phyloP scores from a whole-genome alignment of 495 filamentous ascomycete genomes.

The Neurospora sp. region DNA sequence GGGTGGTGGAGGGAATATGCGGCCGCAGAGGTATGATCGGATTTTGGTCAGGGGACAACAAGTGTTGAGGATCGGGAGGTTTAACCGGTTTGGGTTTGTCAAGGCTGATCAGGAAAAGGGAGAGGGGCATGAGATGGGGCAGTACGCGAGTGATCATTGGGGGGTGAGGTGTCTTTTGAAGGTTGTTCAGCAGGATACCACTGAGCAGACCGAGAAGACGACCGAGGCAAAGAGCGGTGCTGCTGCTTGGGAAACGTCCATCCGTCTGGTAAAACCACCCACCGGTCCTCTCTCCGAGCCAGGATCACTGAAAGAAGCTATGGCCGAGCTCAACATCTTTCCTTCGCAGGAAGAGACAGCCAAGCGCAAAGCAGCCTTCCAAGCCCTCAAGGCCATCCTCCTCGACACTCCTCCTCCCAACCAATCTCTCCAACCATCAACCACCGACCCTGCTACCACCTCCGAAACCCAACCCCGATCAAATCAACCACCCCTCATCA shows the following conservation, averaged over 20 bases:
- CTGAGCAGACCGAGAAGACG: slow-evolving; percentile 1
- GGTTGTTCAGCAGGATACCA: slow-evolving; percentile 4
- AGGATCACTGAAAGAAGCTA: slow-evolving; percentile 15
- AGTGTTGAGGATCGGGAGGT: slow-evolving; percentile 23
- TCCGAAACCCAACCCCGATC: too few relatives aligned
- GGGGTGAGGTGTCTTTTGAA: slow-evolving; percentile 38
- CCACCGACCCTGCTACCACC: too few relatives aligned
- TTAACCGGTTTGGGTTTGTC: slow-evolving; percentile 41
- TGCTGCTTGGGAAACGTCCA: slow-evolving; percentile 12
- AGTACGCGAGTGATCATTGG: slow-evolving; percentile 48
- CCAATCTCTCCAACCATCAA: not conserved
- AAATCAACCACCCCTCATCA: too few relatives aligned
- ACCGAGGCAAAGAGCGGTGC: slow-evolving; percentile 5
- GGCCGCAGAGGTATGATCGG: slow-evolving; percentile 51
- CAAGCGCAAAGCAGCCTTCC: slow-evolving; percentile 32
- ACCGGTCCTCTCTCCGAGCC: slow-evolving; percentile 7
- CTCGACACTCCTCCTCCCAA: slow-evolving; percentile 12
- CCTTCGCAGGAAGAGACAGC: slow-evolving; percentile 32
- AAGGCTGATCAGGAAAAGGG: slow-evolving; percentile 2
- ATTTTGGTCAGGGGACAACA: slow-evolving; percentile 37
- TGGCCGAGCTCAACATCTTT: slow-evolving; percentile 23
- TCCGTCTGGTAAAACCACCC: slow-evolving; percentile 16
- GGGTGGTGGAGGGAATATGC: slow-evolving; percentile 27
- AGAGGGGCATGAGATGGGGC: slow-evolving; percentile 3
- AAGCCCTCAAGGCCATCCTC: slow-evolving; percentile 33